Percentiles rank a stretch among this genome's conserved stretches.
phyloP scores from a whole-genome alignment of 441 rosid species.

The Biscutella auriculata region DNA sequence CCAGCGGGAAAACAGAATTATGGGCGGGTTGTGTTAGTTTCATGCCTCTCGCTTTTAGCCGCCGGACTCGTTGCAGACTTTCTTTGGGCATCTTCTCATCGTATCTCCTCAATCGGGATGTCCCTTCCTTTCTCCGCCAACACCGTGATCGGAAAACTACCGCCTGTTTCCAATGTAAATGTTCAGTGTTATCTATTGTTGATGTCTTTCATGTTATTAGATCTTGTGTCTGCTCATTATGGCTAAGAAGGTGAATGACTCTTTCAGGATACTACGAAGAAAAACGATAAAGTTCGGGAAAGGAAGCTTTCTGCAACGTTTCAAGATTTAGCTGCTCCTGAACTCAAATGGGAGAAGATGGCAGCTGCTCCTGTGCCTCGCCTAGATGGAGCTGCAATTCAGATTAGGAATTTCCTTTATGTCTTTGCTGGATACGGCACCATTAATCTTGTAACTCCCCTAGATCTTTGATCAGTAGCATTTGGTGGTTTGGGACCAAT shows the following conservation, averaged over 20 bases:
- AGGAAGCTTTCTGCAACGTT: constrained; percentile 77
- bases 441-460: constrained; percentile 34
- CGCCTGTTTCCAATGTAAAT: constrained; percentile 16
- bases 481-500: neutral
- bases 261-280: constrained; percentile 22
- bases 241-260: too few relatives aligned
- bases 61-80: constrained; percentile 54
- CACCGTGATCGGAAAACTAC: constrained; percentile 4
- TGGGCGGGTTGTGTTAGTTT: constrained; percentile 30
- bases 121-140: constrained; percentile 18
- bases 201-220: neutral
- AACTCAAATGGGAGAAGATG: constrained; percentile 84
- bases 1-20: constrained; percentile 38
- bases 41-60: constrained; percentile 39
- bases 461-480: neutral
- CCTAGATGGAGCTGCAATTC: constrained; percentile 80
- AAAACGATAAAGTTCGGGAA: constrained; percentile 21
- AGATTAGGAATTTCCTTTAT: constrained; percentile 57
- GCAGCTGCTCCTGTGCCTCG: constrained; percentile 80
- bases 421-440: constrained; percentile 93
- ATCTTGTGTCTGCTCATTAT: neutral
- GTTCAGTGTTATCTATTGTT: neutral
- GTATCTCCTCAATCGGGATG: constrained; percentile 22
- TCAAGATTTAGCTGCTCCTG: constrained; percentile 78
- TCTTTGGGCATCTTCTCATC: constrained; percentile 73